Evolutionary conservation across 768 basidiomycete species (phyloP).

Genomic region (Suillus subaureus): DNA sequence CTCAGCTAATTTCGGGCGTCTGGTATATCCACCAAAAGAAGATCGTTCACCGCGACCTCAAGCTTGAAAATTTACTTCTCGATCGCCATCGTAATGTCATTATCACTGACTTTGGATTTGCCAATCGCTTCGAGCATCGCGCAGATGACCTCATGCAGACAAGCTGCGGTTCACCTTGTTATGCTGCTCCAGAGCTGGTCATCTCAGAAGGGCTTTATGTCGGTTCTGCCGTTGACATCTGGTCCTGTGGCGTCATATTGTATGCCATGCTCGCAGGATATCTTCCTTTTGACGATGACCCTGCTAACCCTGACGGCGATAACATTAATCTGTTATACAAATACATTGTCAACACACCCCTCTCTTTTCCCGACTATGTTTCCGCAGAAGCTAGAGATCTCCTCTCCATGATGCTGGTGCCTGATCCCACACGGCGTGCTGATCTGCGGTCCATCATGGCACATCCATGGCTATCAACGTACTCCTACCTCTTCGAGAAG

Average conservation of each 20-base stretch:
- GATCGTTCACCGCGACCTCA: conserved; percentile 98
- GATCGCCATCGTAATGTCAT: conserved; percentile 98
- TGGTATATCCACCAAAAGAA: conserved; percentile 99
- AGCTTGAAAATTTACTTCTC: conserved; percentile 96
- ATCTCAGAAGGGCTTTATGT: conserved; percentile 97
- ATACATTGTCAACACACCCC: conserved; percentile 96
- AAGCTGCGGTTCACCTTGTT: conserved; percentile 95
- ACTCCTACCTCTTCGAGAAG: conserved; percentile 55
- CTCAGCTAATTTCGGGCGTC: conserved; percentile 97
- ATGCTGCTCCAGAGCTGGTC: conserved; percentile 97
- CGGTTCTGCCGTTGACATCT: conserved; percentile 97
- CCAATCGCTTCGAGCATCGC: conserved; percentile 94
- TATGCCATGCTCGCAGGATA: conserved; percentile 98
- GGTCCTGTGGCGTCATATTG: conserved; percentile 94
- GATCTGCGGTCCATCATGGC: conserved; percentile 78
- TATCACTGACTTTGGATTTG: conserved; percentile 99
- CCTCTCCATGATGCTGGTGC: conserved; percentile 90
- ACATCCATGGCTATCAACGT: conserved; percentile 80
- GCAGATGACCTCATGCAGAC: conserved; percentile 98
- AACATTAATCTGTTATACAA: conserved; percentile 99
- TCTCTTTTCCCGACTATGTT: conserved; percentile 97
- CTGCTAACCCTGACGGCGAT: conserved; percentile 97
- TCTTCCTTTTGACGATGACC: conserved; percentile 99
- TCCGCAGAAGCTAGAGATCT: conserved; percentile 82
- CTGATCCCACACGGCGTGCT: conserved; percentile 82